These are phyloP conservation scores for Filobasidium uniguttulatum DNA, from an alignment of 1,284 basidiomycete genomes.

Conservation along the genomic window DNA sequence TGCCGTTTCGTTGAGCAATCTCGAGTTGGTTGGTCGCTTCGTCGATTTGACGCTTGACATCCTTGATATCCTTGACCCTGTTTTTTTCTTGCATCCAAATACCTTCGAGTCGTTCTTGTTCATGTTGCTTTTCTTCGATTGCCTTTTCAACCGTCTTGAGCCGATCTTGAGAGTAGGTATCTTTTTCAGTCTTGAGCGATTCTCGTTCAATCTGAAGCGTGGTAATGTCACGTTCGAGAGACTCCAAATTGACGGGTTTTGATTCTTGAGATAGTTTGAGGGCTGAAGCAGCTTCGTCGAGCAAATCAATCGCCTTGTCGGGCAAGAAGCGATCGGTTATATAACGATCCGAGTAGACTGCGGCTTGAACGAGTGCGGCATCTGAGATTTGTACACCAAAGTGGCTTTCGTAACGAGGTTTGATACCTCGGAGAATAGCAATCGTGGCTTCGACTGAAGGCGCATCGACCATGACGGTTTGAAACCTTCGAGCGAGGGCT, in stretches of 20 bases:
- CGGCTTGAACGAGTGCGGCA: conserved; percentile 68
- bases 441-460: conserved; percentile 74
- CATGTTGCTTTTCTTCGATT: conserved; percentile 47
- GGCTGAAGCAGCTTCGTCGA: conserved; percentile 78
- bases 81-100: conserved; percentile 67
- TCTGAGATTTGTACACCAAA: conserved; percentile 86
- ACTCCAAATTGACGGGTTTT: conserved; percentile 74
- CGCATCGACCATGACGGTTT: conserved; percentile 74
- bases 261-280: conserved; percentile 82
- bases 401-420: conserved; percentile 69
- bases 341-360: conserved; percentile 66
- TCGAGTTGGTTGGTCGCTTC: conserved; percentile 72
- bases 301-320: conserved; percentile 70
- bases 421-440: conserved; percentile 75
- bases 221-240: conserved; percentile 66
- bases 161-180: conserved; percentile 64
- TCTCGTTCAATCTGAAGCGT: conserved; percentile 83
- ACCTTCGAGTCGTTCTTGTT: conserved; percentile 50
- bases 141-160: conserved; percentile 46
- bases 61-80: conserved; percentile 62
- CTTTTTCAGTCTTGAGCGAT: conserved; percentile 74
- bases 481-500: conserved; percentile 78
- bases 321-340: conserved; percentile 75
- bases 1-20: conserved; percentile 69
- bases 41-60: conserved; percentile 47